These are phyloP conservation scores for Fagopyrum tataricum DNA, from an alignment of 148 eudicot genomes.

Conservation along the genomic window DNA sequence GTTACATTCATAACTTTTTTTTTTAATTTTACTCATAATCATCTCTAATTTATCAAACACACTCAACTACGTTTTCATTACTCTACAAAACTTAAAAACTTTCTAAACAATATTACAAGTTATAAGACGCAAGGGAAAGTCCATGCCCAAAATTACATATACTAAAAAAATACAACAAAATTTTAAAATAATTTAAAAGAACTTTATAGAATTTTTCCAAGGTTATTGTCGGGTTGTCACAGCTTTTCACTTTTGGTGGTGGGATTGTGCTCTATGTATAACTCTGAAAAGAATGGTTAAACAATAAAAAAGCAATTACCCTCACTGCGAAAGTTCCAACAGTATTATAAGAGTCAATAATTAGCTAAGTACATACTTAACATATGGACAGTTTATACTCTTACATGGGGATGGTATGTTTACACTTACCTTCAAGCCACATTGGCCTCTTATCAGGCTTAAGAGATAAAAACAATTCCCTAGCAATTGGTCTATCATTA, in stretches of 20 bases:
- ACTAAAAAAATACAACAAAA: too few relatives aligned
- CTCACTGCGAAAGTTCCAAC: neutral
- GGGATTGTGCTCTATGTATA: neutral
- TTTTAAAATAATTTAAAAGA: too few relatives aligned
- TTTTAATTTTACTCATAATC: too few relatives aligned
- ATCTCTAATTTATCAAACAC: too few relatives aligned
- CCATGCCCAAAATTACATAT: too few relatives aligned
- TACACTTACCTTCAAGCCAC: conserved; percentile 63
- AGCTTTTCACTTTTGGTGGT: neutral
- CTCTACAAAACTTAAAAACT: too few relatives aligned
- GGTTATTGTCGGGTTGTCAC: neutral
- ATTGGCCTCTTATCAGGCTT: conserved; percentile 47
- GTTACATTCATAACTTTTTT: too few relatives aligned
- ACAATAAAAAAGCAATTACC: neutral
- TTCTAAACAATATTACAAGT: too few relatives aligned
- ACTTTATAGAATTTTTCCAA: too few relatives aligned
- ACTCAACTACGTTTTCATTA: too few relatives aligned
- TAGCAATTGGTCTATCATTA: conserved; percentile 29
- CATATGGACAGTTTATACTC: neutral
- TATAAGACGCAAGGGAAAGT: too few relatives aligned
- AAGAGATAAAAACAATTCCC: conserved; percentile 61
- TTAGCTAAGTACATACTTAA: neutral
- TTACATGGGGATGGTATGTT: neutral
- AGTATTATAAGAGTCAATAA: neutral
- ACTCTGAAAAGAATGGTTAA: neutral